Percentiles rank a stretch among this genome's conserved stretches.
These are phyloP conservation scores for Salix arbutifolia DNA, from an alignment of 345 rosid species.

Conservation along the genomic window DNA sequence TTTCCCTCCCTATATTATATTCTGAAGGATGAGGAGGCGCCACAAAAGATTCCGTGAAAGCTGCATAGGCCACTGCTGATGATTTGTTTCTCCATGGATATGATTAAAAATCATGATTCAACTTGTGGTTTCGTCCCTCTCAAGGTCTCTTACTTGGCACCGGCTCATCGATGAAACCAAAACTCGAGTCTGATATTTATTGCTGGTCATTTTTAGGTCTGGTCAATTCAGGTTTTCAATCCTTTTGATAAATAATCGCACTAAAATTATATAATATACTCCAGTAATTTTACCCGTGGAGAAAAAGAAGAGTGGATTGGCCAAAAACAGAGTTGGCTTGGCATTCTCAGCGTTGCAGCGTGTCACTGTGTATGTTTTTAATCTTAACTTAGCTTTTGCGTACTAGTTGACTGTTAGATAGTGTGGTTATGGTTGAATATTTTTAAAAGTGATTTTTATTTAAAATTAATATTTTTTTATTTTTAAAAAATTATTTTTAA, in stretches of 20 bases:
- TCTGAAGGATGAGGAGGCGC: background rate
- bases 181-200: background rate
- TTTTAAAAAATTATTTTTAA: no score
- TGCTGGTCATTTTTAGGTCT: background rate
- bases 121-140: background rate
- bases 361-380: no score
- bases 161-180: background rate
- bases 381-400: no score
- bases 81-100: background rate
- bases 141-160: background rate
- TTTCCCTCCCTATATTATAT: background rate
- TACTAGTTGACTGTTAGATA: no score
- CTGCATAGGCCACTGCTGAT: constrained; percentile 8
- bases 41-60: constrained; percentile 17
- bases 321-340: background rate
- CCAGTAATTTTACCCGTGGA: background rate
- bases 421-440: no score
- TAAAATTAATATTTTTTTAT: no score
- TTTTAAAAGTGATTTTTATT: no score
- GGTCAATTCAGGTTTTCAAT: background rate
- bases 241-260: background rate
- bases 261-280: background rate
- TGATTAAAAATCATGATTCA: constrained; percentile 5
- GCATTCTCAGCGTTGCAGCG: background rate
- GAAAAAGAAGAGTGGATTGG: background rate